Evolutionary conservation across 805 yeast species (phyloP), one percentile per base, ranked within the genome.

Genomic region (Kodamaea hsintzibuensis): DNA sequence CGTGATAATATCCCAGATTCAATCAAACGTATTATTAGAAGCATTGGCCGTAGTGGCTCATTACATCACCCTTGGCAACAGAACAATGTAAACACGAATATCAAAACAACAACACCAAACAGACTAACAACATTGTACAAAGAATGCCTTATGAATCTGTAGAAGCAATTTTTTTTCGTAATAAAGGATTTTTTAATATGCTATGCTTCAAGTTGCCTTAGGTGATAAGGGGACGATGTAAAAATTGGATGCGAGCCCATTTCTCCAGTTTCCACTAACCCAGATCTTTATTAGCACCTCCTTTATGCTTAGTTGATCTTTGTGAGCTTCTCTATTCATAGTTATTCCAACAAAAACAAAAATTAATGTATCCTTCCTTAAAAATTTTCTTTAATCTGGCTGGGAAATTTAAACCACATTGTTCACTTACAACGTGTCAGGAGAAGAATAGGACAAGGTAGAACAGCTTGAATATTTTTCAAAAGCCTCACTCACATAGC

Each of bases 371-470:
- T 12, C 46, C 25, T 19, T 30, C 47, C 47, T 37, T 45, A 45
- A 45, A 45, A 45, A 27, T 45, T 45, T 45, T 45, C 38, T 45
- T 45, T 30, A 33, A 42, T 42, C 45, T 42, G 45, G 45, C 25
- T 42, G 19, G 35, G 35, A 25, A 45, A 45, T 45, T 27, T 45
- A 30, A 45, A 45, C 48, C 33, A 33, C 35, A 43, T 16, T 25
- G 17, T 30, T 27, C 18, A 45, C 2, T 30, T 13, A 45, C 35
- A 45, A 45, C 48, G 38, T 45, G 48, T 45, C 38, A 45, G 44
- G 44, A 40, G 44, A 40, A 40, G 44, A 40, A 40, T 40, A 40
- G 44, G 44, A 40, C 44, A 40, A 40, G 44, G 44, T 19, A 40
- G 25, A 17, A 19, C 44, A 17, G 6, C 44, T 40, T 40, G 17